These are phyloP conservation scores for Suhomyces tanzawaensis DNA, from an alignment of 805 yeast genomes.

Conservation along the genomic window DNA sequence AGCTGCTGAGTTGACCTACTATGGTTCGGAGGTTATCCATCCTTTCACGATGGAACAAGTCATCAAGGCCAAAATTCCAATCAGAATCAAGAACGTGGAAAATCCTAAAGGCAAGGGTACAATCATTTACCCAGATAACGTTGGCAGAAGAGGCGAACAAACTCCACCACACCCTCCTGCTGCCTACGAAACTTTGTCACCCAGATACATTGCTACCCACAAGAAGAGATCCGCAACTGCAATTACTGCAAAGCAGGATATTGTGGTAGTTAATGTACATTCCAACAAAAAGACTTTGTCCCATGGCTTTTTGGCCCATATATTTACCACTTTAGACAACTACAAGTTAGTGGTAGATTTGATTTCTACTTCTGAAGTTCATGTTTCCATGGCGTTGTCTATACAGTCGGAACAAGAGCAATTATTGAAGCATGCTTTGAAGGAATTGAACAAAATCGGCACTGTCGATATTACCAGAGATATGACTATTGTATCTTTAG, in stretches of 20 bases:
- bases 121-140: constrained; percentile 86
- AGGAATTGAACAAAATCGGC: constrained; percentile 78
- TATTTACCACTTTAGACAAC: constrained; percentile 81
- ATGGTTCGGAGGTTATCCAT: constrained; percentile 97
- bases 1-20: constrained; percentile 96
- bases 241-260: constrained; percentile 90
- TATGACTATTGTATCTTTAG: constrained; percentile 89
- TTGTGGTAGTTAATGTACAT: constrained; percentile 88
- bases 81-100: constrained; percentile 92
- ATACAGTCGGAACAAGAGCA: constrained; percentile 63
- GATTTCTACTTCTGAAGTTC: constrained; percentile 96
- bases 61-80: constrained; percentile 91
- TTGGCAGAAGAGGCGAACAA: constrained; percentile 78
- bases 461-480: constrained; percentile 83
- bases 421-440: constrained; percentile 67
- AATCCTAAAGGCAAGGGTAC: constrained; percentile 95
- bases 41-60: constrained; percentile 99
- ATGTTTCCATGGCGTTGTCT: constrained; percentile 96
- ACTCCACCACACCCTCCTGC: constrained; percentile 97
- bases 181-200: constrained; percentile 50
- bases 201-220: constrained; percentile 34
- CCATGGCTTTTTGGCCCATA: constrained; percentile 91
- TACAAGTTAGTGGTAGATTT: constrained; percentile 88
- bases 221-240: constrained; percentile 83
- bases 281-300: constrained; percentile 89